These are phyloP conservation scores for Backusella circina DNA, from an alignment of 192 early-diverging fungal genomes.

Conservation along the genomic window DNA sequence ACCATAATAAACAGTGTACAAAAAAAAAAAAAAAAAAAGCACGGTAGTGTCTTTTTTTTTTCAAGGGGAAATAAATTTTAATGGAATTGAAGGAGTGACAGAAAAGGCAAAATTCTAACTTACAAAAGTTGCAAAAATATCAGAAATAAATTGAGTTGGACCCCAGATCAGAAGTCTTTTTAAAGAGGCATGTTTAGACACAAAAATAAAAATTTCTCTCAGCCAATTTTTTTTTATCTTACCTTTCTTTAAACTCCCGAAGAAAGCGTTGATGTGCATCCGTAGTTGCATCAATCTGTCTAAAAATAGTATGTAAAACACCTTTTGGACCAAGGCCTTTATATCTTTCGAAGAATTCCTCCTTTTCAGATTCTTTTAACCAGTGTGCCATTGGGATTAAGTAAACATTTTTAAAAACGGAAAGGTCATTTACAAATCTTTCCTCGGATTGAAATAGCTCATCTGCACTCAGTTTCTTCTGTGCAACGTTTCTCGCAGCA, in stretches of 20 bases:
- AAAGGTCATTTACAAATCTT: not conserved
- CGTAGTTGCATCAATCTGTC: not conserved
- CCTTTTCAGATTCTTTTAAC: not conserved
- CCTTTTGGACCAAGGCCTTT: not conserved
- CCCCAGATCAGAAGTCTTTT: slow-evolving; percentile 5
- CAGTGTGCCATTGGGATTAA: not conserved
- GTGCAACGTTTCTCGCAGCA: slow-evolving; percentile 6
- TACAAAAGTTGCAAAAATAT: not conserved
- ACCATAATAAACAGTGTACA: not conserved
- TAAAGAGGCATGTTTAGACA: not conserved
- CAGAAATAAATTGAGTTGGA: slow-evolving; percentile 7
- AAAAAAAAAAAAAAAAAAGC: not conserved
- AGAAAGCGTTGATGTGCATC: not conserved
- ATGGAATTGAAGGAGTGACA: not conserved
- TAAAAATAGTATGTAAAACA: not conserved
- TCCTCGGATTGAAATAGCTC: not conserved
- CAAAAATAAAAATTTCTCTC: not conserved
- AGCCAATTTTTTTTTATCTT: not conserved
- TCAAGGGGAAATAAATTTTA: not conserved
- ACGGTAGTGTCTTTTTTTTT: not conserved
- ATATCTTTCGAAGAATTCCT: not conserved
- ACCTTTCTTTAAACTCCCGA: slow-evolving; percentile 1
- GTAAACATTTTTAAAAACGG: not conserved
- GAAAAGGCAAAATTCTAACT: not conserved
- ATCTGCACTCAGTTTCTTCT: not conserved